Evolutionary conservation across 495 filamentous ascomycete genomes (phyloP).

Genomic region (Trichoderma parareesei): DNA sequence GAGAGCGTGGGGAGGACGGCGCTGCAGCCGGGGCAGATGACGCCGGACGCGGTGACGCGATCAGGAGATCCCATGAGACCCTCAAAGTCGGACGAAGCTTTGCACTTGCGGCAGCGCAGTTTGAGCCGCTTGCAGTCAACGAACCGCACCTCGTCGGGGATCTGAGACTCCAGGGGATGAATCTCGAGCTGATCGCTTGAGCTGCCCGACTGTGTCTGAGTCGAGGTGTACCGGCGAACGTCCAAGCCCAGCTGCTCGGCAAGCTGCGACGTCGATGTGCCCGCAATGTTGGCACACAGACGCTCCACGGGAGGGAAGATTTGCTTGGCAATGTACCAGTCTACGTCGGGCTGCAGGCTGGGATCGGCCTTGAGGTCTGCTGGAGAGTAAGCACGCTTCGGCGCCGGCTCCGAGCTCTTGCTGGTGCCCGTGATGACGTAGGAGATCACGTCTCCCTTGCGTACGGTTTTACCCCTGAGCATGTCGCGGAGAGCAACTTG

Average conservation of each 20-base stretch:
- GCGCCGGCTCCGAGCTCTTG: slow-evolving; percentile 61
- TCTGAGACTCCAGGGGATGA: slow-evolving; percentile 85
- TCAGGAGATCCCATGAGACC: slow-evolving; percentile 53
- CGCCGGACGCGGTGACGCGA: slow-evolving; percentile 60
- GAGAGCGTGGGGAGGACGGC: slow-evolving; percentile 60
- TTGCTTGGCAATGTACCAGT: slow-evolving; percentile 97
- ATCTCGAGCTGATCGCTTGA: slow-evolving; percentile 57
- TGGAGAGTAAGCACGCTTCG: slow-evolving; percentile 79
- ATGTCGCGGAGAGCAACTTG: slow-evolving; percentile 88
- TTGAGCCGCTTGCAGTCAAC: slow-evolving; percentile 63
- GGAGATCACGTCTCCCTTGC: slow-evolving; percentile 89
- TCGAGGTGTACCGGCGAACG: slow-evolving; percentile 71
- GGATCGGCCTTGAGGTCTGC: slow-evolving; percentile 72
- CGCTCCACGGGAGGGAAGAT: slow-evolving; percentile 98
- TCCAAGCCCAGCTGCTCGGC: slow-evolving; percentile 93
- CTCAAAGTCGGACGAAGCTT: slow-evolving; percentile 59
- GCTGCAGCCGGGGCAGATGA: slow-evolving; percentile 57
- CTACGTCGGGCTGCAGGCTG: slow-evolving; percentile 73
- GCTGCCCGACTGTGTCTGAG: slow-evolving; percentile 39
- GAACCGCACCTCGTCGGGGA: slow-evolving; percentile 81
- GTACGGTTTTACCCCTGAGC: slow-evolving; percentile 74
- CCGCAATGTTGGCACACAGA: slow-evolving; percentile 89
- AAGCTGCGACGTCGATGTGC: slow-evolving; percentile 78
- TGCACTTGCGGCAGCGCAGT: slow-evolving; percentile 77
- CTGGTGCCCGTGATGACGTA: slow-evolving; percentile 85